Base-by-base conservation (phyloP, 2,329 filamentous ascomycete genomes). In the Bipolaris victoriae region DNA sequence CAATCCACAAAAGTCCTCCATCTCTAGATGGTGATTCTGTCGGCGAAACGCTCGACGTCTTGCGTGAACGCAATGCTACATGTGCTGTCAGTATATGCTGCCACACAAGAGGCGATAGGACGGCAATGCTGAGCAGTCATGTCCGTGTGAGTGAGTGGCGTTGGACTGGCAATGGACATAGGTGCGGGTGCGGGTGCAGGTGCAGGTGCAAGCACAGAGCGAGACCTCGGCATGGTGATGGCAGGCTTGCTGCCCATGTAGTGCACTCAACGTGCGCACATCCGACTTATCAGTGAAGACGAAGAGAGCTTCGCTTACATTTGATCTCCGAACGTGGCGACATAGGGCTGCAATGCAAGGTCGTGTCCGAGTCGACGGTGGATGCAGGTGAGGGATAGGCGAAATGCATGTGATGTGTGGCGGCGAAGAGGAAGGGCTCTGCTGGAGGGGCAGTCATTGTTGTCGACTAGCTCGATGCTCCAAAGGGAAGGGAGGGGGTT, bases 1-100 rank as follows among this genome's bases (percentile, higher is more conserved):
- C 76, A 56, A 78, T 73, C 55, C 73, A 78, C 3, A 61, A 60
- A 76, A 60, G 33, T 41, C 55, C 55, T 29, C 52, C 64, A 48
- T 49, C 46, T 37, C 45, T 49, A 29, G 52, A 31, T 49, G 55
- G 29, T 35, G 47, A 9, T 7, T 31, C 55, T 18, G 58, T 58
- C 22, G 61, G 41, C 22, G 64, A 50, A 29, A 58, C 57, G 40
- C 56, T 63, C 24, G 40, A 36, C 7, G 44, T 60, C 11, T 58
- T 64, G 20, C 45, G 58, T 48, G 52, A 52, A 31, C 36, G 44
- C 48, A 45, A 45, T 51, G 68, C 49, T 52, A 36, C 15, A 39
- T 31, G 13, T 18, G 47, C 13, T 40, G 24, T 65, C 44, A 65
- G 58, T 49, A 33, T 44, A 18, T 26, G 22, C 11, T 36, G 41